These are phyloP conservation scores for Clavulina sp. DNA, from an alignment of 768 basidiomycete species.

Conservation along the genomic window DNA sequence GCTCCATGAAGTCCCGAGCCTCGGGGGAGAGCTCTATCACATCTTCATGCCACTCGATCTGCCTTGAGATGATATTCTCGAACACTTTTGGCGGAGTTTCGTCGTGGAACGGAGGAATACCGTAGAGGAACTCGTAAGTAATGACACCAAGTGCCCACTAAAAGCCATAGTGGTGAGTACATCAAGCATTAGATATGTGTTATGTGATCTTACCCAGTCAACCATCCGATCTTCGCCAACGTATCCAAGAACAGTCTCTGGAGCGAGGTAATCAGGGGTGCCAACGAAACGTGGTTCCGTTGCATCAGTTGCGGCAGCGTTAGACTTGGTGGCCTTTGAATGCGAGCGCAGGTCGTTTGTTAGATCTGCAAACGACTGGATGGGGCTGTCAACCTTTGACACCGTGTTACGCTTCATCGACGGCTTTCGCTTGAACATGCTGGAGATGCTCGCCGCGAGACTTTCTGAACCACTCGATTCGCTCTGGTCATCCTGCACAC, in stretches of 20 bases:
- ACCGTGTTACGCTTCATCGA: constrained; percentile 10
- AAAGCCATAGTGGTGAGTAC: constrained; percentile 5
- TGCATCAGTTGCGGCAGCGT: constrained; percentile 40
- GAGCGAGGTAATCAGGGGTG: constrained; percentile 93
- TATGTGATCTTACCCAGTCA: constrained; percentile 64
- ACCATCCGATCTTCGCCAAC: constrained; percentile 89
- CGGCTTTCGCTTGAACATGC: constrained; percentile 26
- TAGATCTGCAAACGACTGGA: constrained; percentile 76
- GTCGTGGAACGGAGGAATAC: constrained; percentile 93
- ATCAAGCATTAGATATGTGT: constrained; percentile 7
- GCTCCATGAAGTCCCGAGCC: constrained; percentile 77
- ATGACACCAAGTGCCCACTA: constrained; percentile 99
- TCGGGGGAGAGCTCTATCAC: constrained; percentile 74
- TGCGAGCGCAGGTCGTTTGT: constrained; percentile 71
- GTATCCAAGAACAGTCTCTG: constrained; percentile 86
- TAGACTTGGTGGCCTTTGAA: constrained; percentile 47
- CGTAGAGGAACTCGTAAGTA: constrained; percentile 94
- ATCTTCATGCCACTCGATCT: constrained; percentile 92
- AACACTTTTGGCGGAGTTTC: constrained; percentile 96
- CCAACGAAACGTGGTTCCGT: constrained; percentile 91
- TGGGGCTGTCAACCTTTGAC: constrained; percentile 49
- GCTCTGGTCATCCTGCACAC: constrained; percentile 65
- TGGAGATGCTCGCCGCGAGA: constrained; percentile 42
- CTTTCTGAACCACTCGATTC: constrained; percentile 83
- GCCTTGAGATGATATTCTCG: constrained; percentile 90